Base-by-base conservation (phyloP, 129 eudicot species). In the Pseudognaphalium luteoalbum region DNA sequence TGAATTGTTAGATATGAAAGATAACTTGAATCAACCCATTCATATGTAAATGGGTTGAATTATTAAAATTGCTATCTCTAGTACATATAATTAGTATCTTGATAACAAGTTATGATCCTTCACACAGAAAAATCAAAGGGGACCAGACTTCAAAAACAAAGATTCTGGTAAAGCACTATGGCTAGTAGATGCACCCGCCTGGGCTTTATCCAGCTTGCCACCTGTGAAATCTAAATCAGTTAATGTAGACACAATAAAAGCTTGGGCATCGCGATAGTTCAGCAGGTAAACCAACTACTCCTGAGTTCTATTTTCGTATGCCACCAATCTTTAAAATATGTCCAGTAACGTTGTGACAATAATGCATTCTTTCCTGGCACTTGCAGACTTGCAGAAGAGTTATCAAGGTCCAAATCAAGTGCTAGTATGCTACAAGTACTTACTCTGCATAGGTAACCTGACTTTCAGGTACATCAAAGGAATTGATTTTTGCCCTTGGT, bases 91-190 rank as follows among this genome's bases (percentile, higher is more conserved):
- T 47, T 12, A 17, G 5, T 47, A 12, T 47, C 54, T 47, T 14
- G 17, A 47, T 47, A 47, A 14, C 54, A 47, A 14, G 5, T 12
- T 12, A 47, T 57, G 12, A 33, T 70, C 11, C 44, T 30, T 64
- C 19, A 42, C 32, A 70, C 76, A 70, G 76, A 73, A 20, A 30
- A 75, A 76, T 62, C 33, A 52, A 3, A 88, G 63, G 67, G 75
- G 81, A 37, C 89, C 94, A 21, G 94, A 86, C 78, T 88, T 88
- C 57, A 86, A 33, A 80, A 85, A 81, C 83, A 88, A 86, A 51
- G 88, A 83, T 58, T 79, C 85, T 0, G 80, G 81, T 32, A 76
- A 78, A 72, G 90, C 0, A 1, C 76, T 88, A 19, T 89, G 94
- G 94, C 35, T 89, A 32, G 59, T 19, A 29, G 60, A 44, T 22